phyloP scores from a whole-genome alignment of 108 stramenopile species.

The Fragilariopsis cylindrus region DNA sequence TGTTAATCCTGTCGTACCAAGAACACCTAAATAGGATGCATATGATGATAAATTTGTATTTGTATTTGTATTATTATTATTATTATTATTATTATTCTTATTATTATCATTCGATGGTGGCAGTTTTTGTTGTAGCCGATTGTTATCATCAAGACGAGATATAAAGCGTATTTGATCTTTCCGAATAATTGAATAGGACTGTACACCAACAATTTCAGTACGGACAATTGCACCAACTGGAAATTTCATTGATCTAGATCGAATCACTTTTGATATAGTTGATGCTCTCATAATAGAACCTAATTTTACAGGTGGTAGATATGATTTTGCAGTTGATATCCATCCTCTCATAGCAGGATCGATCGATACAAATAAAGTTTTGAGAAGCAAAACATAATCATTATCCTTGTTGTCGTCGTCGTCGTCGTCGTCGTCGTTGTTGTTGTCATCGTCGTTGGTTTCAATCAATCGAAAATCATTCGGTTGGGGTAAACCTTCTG shows the following conservation, averaged over 20 bases:
- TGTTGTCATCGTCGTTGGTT: not conserved
- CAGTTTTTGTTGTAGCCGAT: not conserved
- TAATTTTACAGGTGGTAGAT: constrained; percentile 4
- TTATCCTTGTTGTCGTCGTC: not conserved
- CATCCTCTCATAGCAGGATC: constrained; percentile 15
- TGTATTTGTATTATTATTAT: not conserved
- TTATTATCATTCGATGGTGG: not conserved
- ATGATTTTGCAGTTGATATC: constrained; percentile 2
- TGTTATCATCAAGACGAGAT: not conserved
- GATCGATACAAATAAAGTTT: constrained; percentile 4
- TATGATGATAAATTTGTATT: not conserved
- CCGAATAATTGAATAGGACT: not conserved
- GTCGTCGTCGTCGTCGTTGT: not conserved
- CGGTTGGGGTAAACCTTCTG: constrained; percentile 8
- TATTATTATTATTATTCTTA: not conserved
- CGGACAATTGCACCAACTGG: not conserved
- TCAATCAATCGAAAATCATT: constrained; percentile 12
- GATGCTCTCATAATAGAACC: constrained; percentile 10
- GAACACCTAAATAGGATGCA: constrained; percentile 14
- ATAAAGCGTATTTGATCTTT: too few relatives aligned
- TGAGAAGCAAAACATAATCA: not conserved
- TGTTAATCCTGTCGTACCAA: constrained; percentile 43
- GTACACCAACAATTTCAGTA: constrained; percentile 9
- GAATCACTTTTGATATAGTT: not conserved
- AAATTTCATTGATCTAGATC: not conserved